Percentiles rank a stretch among this genome's conserved stretches.
phyloP scores from a whole-genome alignment of 2,329 filamentous ascomycete genomes.

The Trichoderma harzianum region DNA sequence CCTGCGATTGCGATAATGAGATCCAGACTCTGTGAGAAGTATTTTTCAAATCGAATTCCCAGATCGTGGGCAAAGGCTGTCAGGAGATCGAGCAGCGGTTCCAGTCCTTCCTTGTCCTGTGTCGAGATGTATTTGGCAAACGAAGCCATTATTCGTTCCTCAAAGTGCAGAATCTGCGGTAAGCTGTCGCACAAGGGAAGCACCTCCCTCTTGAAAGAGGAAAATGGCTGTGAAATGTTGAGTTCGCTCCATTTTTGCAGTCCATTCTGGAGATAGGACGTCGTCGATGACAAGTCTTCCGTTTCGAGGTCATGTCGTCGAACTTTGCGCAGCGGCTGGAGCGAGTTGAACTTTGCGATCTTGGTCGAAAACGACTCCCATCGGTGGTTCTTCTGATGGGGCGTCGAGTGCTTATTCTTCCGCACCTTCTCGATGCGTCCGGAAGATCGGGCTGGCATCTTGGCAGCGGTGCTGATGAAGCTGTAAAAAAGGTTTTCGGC shows the following conservation, averaged over 20 bases:
- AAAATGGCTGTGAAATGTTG: slow-evolving; percentile 81
- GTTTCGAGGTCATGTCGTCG: slow-evolving; percentile 80
- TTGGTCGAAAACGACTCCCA: slow-evolving; percentile 91
- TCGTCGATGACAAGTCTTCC: slow-evolving; percentile 69
- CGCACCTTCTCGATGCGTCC: slow-evolving; percentile 66
- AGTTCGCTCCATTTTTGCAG: slow-evolving; percentile 88
- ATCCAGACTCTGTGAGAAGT: slow-evolving; percentile 73
- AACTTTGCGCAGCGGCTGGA: slow-evolving; percentile 89
- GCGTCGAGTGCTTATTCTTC: slow-evolving; percentile 67
- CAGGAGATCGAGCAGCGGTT: slow-evolving; percentile 82
- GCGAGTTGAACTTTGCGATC: slow-evolving; percentile 80
- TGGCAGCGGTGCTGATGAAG: slow-evolving; percentile 34
- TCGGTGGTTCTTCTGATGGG: slow-evolving; percentile 76
- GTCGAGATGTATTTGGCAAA: slow-evolving; percentile 73
- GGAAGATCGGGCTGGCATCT: slow-evolving; percentile 60
- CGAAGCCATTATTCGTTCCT: slow-evolving; percentile 76
- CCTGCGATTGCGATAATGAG: slow-evolving; percentile 76
- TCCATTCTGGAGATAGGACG: slow-evolving; percentile 83
- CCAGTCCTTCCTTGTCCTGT: slow-evolving; percentile 74
- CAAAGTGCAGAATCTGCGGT: slow-evolving; percentile 86
- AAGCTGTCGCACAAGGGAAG: slow-evolving; percentile 81
- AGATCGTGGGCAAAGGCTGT: slow-evolving; percentile 94
- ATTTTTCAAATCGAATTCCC: slow-evolving; percentile 79
- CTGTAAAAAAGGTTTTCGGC: slow-evolving; percentile 25
- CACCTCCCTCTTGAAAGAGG: slow-evolving; percentile 70